Conservation (phyloP, 2,329 filamentous ascomycete species). For the Xylaria hypoxylon region DNA sequence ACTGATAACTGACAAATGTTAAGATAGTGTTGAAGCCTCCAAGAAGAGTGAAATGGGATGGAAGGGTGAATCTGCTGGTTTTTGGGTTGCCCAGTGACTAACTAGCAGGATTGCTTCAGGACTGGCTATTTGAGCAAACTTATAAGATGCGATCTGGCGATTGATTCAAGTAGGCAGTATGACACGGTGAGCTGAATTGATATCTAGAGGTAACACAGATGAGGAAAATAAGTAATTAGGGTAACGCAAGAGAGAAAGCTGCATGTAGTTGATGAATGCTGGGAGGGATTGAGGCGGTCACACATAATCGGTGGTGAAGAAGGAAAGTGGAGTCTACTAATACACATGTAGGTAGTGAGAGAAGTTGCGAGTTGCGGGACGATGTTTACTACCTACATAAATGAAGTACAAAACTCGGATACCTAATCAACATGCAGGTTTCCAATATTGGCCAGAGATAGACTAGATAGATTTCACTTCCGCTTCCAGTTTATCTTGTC, state of each 20-base stretch:
- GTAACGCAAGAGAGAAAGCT: conserved; percentile 1
- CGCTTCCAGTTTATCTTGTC: no score
- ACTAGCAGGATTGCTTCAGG: conserved; percentile 15
- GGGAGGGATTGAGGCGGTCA: conserved; percentile 29
- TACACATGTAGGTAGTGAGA: no score
- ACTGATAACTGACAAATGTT: not conserved
- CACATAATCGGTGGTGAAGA: conserved; percentile 21
- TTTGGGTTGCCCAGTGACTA: conserved; percentile 13
- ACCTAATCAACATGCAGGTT: no score
- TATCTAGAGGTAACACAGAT: conserved; percentile 1
- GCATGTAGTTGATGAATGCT: conserved; percentile 1
- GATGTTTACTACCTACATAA: no score
- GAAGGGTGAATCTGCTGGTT: not conserved
- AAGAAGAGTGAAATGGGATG: not conserved
- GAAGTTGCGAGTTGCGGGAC: no score
- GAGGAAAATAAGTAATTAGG: conserved; percentile 6
- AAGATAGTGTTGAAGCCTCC: not conserved
- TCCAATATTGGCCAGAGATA: no score
- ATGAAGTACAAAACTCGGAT: no score
- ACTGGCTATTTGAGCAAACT: conserved; percentile 10
- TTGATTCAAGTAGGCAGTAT: conserved; percentile 4
- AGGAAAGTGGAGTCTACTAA: conserved; percentile 3
- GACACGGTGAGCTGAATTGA: not conserved
- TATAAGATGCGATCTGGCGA: not conserved
- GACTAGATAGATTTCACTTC: no score